A percentile compares a stretch with the other conserved stretches of the same genome.
Evolutionary conservation across 1,284 basidiomycete species (phyloP).

Genomic region (Rhodotorula sp.): DNA sequence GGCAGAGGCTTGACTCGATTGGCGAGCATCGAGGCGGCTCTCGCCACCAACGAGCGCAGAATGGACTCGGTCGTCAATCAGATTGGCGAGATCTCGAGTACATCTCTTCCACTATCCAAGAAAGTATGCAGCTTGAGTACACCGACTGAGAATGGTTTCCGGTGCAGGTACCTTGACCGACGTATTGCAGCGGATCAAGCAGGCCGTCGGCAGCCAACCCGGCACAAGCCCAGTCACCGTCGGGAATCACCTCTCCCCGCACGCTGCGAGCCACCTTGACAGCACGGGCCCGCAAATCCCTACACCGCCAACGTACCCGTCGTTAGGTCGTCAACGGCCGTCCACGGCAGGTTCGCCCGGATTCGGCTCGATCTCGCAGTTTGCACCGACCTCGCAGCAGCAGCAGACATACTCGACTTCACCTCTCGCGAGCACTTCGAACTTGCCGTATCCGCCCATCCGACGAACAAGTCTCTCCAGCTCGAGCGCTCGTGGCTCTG

Average conservation of each 20-base stretch:
- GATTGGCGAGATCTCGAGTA: conserved; percentile 21
- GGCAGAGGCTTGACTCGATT: conserved; percentile 16
- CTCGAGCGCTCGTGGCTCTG: not conserved
- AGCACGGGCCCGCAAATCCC: not conserved
- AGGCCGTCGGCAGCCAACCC: not conserved
- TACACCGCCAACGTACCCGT: not conserved
- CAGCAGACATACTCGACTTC: conserved; percentile 4
- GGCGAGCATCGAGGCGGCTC: conserved; percentile 14
- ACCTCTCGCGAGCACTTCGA: not conserved
- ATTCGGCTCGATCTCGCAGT: not conserved
- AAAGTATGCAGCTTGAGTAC: too few species aligned
- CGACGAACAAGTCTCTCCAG: not conserved
- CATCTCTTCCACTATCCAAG: too few species aligned
- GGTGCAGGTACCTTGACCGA: conserved; percentile 4
- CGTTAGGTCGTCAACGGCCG: not conserved
- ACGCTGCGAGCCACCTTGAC: not conserved
- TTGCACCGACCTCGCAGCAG: not conserved
- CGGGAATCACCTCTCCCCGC: not conserved
- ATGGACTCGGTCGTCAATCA: conserved; percentile 17
- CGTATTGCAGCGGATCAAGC: conserved; percentile 1
- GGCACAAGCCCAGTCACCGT: not conserved
- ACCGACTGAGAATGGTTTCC: not conserved
- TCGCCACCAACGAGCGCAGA: conserved; percentile 22
- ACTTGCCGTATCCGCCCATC: not conserved
- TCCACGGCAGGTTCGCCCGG: not conserved